Percentiles rank a stretch among this genome's conserved stretches.
Evolutionary conservation across 1,284 basidiomycete species (phyloP).

Genomic region (Leccinum pseudoinsigne): DNA sequence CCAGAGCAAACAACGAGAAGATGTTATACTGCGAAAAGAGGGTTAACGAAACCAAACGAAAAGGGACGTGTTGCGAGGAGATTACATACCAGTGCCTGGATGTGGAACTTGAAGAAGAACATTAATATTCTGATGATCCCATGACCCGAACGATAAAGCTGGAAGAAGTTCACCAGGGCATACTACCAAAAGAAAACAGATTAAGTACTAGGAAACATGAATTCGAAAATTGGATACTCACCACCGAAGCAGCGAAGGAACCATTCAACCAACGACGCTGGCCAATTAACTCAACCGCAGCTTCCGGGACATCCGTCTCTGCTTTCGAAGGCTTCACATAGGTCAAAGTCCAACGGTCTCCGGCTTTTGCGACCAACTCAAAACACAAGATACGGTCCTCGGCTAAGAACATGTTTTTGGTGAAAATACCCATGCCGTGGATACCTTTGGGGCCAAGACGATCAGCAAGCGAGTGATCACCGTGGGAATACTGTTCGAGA

Average conservation of each 20-base stretch:
- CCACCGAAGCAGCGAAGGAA: slow-evolving; percentile 94
- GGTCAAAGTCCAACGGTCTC: slow-evolving; percentile 85
- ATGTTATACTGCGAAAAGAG: slow-evolving; percentile 61
- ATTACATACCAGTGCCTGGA: slow-evolving; percentile 79
- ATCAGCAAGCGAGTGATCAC: slow-evolving; percentile 93
- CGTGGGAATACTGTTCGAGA: slow-evolving; percentile 97
- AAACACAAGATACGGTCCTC: slow-evolving; percentile 97
- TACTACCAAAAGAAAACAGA: slow-evolving; percentile 51
- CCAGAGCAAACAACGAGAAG: slow-evolving; percentile 78
- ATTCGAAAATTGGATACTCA: slow-evolving; percentile 40
- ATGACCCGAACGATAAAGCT: slow-evolving; percentile 84
- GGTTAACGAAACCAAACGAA: slow-evolving; percentile 3
- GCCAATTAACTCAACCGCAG: slow-evolving; percentile 89
- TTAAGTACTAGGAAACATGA: not conserved
- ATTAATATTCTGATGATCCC: slow-evolving; percentile 71
- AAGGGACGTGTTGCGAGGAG: not conserved
- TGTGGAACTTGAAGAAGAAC: slow-evolving; percentile 81
- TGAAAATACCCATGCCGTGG: slow-evolving; percentile 98
- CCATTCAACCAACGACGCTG: slow-evolving; percentile 98
- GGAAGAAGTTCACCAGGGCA: slow-evolving; percentile 92
- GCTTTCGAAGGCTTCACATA: slow-evolving; percentile 97
- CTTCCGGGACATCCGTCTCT: slow-evolving; percentile 93
- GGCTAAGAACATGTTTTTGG: slow-evolving; percentile 94
- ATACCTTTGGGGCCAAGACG: slow-evolving; percentile 93
- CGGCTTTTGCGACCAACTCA: slow-evolving; percentile 91